These are phyloP conservation scores for Solanum habrochaites DNA, from an alignment of 257 asterid species.

Conservation along the genomic window DNA sequence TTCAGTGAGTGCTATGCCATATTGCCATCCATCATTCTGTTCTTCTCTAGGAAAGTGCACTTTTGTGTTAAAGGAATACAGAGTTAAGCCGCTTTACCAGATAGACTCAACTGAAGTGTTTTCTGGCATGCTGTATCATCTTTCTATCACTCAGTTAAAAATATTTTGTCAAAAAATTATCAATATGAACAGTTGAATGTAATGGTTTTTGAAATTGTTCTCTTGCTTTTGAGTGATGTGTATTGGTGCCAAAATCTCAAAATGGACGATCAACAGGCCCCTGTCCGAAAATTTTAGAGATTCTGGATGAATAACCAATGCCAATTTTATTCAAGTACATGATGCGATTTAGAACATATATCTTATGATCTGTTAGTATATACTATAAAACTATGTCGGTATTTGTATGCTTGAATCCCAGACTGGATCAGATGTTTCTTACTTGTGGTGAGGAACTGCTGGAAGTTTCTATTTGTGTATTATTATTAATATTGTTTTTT, in stretches of 20 bases:
- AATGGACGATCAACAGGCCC: background rate
- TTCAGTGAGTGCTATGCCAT: background rate
- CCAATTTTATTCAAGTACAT: background rate
- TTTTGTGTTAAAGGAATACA: background rate
- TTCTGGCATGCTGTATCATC: background rate
- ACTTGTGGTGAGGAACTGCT: background rate
- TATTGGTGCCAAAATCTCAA: background rate
- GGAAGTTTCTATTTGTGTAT: background rate
- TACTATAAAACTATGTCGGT: background rate
- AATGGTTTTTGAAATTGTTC: background rate
- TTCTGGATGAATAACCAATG: background rate
- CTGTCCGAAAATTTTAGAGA: background rate
- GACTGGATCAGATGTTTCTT: background rate
- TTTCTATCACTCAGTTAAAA: background rate
- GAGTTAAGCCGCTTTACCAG: background rate
- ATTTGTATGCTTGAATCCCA: background rate
- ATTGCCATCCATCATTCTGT: background rate
- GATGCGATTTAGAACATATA: background rate
- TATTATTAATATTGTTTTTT: background rate
- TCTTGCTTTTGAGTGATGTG: background rate
- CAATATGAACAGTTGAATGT: background rate
- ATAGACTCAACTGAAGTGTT: background rate
- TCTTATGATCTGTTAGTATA: background rate
- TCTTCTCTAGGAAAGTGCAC: background rate
- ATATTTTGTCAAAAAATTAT: background rate